Evolutionary conservation across 1,284 basidiomycete species (phyloP).

Genomic region (Ustilago lituana): DNA sequence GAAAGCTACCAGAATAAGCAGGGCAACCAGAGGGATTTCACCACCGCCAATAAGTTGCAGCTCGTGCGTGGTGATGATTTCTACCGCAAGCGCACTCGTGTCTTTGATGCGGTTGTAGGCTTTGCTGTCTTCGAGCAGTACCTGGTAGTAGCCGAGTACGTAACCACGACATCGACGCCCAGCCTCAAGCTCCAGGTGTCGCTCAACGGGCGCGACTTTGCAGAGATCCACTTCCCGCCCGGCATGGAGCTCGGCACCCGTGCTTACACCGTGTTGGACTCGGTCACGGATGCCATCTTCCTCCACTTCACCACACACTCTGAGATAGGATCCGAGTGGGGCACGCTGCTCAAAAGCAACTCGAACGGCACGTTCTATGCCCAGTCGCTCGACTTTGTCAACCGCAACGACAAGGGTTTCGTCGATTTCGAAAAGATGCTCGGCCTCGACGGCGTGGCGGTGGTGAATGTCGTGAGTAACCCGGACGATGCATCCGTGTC

Average conservation of each 20-base stretch:
- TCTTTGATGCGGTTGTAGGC: conserved; percentile 89
- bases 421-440: conserved; percentile 99
- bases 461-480: conserved; percentile 90
- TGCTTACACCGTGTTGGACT: conserved; percentile 95
- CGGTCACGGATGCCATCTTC: conserved; percentile 90
- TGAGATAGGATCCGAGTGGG: conserved; percentile 79
- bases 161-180: conserved; percentile 53
- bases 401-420: conserved; percentile 84
- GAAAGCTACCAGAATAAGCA: conserved; percentile 85
- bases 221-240: conserved; percentile 87
- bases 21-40: conserved; percentile 75
- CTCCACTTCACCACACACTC: conserved; percentile 92
- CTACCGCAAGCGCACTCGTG: conserved; percentile 75
- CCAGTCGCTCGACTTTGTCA: conserved; percentile 84
- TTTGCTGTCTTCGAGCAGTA: conserved; percentile 97
- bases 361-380: conserved; percentile 98
- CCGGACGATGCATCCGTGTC: conserved; percentile 78
- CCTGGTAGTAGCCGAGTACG: conserved; percentile 89
- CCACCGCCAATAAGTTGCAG: conserved; percentile 76
- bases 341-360: conserved; percentile 91
- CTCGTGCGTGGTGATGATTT: conserved; percentile 82
- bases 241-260: conserved; percentile 85
- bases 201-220: conserved; percentile 84
- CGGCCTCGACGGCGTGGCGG: conserved; percentile 91
- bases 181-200: conserved; percentile 83